Evolutionary conservation across 805 yeast genomes (phyloP).

Genomic region (Myxozyma lipomycoides): DNA sequence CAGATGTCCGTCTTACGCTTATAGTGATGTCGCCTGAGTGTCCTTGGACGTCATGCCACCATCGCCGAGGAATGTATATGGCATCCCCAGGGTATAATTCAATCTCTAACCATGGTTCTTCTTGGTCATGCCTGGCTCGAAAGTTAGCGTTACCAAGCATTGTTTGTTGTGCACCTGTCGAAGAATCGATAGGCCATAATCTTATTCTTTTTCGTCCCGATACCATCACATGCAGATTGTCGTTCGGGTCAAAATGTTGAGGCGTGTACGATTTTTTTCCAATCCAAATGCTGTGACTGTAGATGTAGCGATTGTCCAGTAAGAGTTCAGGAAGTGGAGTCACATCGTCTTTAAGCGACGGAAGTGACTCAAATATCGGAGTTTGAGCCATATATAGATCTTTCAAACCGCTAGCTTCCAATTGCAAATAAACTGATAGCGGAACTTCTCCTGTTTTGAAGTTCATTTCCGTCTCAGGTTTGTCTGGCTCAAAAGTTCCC

Average conservation of each 20-base stretch:
- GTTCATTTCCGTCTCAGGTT: neutral
- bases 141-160: conserved; percentile 16
- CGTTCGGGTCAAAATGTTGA: conserved; percentile 27
- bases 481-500: neutral
- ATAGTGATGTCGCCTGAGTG: conserved; percentile 11
- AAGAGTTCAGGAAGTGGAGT: conserved; percentile 10
- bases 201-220: conserved; percentile 19
- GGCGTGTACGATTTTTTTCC: conserved; percentile 26
- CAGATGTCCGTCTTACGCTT: conserved; percentile 25
- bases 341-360: conserved; percentile 16
- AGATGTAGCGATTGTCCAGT: conserved; percentile 10
- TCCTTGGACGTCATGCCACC: conserved; percentile 29
- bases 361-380: conserved; percentile 14
- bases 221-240: conserved; percentile 26
- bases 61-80: conserved; percentile 22
- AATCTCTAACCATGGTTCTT: conserved; percentile 8
- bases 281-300: conserved; percentile 25
- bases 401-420: conserved; percentile 6
- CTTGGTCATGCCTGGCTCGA: conserved; percentile 4
- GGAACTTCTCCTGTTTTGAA: conserved; percentile 6
- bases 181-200: conserved; percentile 17
- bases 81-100: conserved; percentile 26
- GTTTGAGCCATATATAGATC: conserved; percentile 26
- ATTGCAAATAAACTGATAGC: conserved; percentile 14
- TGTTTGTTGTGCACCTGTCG: conserved; percentile 3